phyloP scores from a whole-genome alignment of 2,329 filamentous ascomycete genomes.

The Epichloe brachyelytri region DNA sequence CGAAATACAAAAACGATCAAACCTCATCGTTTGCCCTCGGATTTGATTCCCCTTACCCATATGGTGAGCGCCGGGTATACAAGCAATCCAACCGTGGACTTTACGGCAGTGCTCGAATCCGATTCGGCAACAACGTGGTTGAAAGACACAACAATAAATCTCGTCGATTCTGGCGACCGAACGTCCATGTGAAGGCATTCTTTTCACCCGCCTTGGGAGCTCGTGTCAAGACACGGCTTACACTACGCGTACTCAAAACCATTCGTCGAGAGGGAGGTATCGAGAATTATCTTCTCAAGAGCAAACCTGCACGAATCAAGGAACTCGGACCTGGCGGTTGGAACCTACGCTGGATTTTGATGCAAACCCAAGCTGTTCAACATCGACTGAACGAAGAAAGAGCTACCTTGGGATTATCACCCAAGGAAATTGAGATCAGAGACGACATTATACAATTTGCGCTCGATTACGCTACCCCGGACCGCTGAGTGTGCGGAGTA shows the following conservation, averaged over 20 bases:
- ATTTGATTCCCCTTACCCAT: constrained; percentile 57
- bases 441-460: constrained; percentile 27
- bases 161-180: constrained; percentile 61
- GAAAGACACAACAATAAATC: constrained; percentile 57
- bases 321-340: constrained; percentile 85
- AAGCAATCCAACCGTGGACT: constrained; percentile 70
- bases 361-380: constrained; percentile 60
- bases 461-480: constrained; percentile 29
- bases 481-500: constrained; percentile 22
- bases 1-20: constrained; percentile 28
- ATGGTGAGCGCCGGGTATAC: constrained; percentile 56
- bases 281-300: constrained; percentile 80
- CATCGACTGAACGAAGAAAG: constrained; percentile 54
- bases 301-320: constrained; percentile 63
- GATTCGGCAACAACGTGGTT: constrained; percentile 69
- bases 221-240: constrained; percentile 55
- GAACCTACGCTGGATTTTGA: constrained; percentile 77
- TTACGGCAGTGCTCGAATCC: constrained; percentile 57
- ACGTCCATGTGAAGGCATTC: constrained; percentile 56
- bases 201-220: constrained; percentile 49
- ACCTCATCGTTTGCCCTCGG: constrained; percentile 30
- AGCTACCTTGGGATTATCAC: constrained; percentile 46
- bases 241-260: constrained; percentile 54
- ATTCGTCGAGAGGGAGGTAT: constrained; percentile 80
- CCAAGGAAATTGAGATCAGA: constrained; percentile 22